A percentile compares a stretch with the other conserved stretches of the same genome.
Evolutionary conservation across 2,329 filamentous ascomycete genomes (phyloP).

Genomic region (Paecilomyces variotii): DNA sequence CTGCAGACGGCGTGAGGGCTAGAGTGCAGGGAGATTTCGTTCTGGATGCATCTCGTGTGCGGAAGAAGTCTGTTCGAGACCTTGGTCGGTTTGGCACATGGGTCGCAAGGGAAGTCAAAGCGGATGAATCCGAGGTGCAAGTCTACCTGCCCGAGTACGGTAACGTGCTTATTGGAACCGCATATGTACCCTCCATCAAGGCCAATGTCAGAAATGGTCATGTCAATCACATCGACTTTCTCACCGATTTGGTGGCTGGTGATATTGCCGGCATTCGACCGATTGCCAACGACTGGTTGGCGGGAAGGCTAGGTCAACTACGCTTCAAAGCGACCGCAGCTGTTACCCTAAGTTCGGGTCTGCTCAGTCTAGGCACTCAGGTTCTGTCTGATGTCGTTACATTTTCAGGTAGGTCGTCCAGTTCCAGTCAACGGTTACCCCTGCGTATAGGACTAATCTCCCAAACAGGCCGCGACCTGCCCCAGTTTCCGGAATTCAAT

Average conservation of each 20-base stretch:
- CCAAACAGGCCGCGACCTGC: slow-evolving; percentile 52
- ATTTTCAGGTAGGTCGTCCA: slow-evolving; percentile 68
- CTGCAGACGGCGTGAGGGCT: slow-evolving; percentile 65
- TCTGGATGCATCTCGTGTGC: slow-evolving; percentile 70
- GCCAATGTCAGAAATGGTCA: slow-evolving; percentile 72
- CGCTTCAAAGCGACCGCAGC: slow-evolving; percentile 65
- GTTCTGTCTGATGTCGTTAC: slow-evolving; percentile 63
- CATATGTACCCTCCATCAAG: slow-evolving; percentile 64
- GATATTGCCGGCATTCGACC: slow-evolving; percentile 67
- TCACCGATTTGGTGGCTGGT: slow-evolving; percentile 68
- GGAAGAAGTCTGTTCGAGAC: slow-evolving; percentile 61
- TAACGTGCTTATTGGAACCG: slow-evolving; percentile 68
- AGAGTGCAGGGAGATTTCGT: slow-evolving; percentile 74
- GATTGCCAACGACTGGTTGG: slow-evolving; percentile 82
- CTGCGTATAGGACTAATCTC: background rate
- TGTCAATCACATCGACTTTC: slow-evolving; percentile 68
- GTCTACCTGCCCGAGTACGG: slow-evolving; percentile 79
- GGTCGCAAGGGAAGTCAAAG: slow-evolving; percentile 70
- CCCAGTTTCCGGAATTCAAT: slow-evolving; percentile 70
- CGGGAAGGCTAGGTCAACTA: slow-evolving; percentile 64
- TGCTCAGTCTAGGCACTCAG: slow-evolving; percentile 72
- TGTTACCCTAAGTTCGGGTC: slow-evolving; percentile 67
- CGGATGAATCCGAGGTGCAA: slow-evolving; percentile 60
- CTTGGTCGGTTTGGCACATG: slow-evolving; percentile 73
- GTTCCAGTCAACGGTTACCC: slow-evolving; percentile 39